Conservation (phyloP, 169 alveolate genomes). For the Eimeria praecox region DNA sequence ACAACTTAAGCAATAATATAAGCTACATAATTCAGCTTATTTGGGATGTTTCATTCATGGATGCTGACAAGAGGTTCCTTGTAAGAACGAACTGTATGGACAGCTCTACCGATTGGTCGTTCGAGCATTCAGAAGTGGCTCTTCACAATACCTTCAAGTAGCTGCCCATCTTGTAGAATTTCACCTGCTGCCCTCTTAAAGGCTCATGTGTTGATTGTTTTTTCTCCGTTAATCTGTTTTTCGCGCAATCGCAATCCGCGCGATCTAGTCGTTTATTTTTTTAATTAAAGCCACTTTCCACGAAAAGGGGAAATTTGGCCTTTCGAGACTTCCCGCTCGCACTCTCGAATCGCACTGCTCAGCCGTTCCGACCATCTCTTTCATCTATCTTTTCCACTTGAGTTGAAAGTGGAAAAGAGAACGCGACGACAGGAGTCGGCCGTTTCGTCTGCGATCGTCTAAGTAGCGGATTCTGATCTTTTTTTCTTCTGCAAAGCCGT, state of each 20-base stretch:
- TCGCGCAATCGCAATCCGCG: constrained; percentile 76
- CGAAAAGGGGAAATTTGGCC: constrained; percentile 2
- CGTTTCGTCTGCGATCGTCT: constrained; percentile 24
- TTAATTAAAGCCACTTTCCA: constrained; percentile 16
- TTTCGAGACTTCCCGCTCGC: background rate
- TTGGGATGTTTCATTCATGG: background rate
- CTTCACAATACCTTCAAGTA: constrained; percentile 67
- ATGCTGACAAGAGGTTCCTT: background rate
- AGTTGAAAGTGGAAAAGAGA: background rate
- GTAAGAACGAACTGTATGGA: constrained; percentile 3
- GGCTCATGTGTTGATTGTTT: constrained; percentile 4
- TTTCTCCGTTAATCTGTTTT: constrained; percentile 7
- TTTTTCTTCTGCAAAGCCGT: background rate
- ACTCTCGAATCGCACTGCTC: constrained; percentile 47
- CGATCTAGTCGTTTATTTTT: constrained; percentile 8
- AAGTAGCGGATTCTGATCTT: background rate
- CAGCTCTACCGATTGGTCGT: background rate
- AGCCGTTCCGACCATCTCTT: background rate
- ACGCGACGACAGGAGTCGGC: background rate
- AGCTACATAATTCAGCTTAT: background rate
- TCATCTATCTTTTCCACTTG: background rate
- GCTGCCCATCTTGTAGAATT: constrained; percentile 9
- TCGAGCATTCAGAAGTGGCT: background rate
- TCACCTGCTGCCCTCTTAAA: background rate
- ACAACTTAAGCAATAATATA: background rate